Evolutionary conservation across 306 rosid species (phyloP).

Genomic region (Malus sieversii): DNA sequence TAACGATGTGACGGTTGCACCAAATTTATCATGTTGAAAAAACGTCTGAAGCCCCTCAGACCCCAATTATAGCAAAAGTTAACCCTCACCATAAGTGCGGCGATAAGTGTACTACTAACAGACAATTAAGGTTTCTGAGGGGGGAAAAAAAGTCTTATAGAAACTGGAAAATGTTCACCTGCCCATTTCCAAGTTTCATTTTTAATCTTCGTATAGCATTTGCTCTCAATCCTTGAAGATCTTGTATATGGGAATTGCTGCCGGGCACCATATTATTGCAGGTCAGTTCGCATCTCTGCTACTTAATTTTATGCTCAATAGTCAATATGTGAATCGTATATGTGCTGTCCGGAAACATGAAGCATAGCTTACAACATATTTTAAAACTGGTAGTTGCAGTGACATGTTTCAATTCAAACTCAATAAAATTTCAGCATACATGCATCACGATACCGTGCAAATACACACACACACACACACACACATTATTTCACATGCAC

Average conservation of each 20-base stretch:
- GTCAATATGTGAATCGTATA: constrained; percentile 16
- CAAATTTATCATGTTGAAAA: not conserved
- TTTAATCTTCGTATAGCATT: not conserved
- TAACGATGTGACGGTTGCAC: not conserved
- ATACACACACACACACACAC: not conserved
- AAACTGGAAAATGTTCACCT: not conserved
- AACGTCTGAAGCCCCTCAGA: not conserved
- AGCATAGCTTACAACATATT: constrained; percentile 9
- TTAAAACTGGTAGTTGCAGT: constrained; percentile 21
- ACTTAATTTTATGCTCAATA: not conserved
- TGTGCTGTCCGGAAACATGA: constrained; percentile 41
- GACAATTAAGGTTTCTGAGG: not conserved
- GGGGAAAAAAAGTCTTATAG: not conserved
- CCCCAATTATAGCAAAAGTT: too few species aligned
- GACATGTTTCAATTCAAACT: constrained; percentile 8
- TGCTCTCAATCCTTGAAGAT: not conserved
- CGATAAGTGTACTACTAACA: not conserved
- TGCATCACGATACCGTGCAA: not conserved
- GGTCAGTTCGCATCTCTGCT: not conserved
- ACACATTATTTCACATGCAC: constrained; percentile 10
- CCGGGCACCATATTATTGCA: constrained; percentile 5
- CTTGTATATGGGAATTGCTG: constrained; percentile 16
- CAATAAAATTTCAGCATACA: not conserved
- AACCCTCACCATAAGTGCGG: not conserved
- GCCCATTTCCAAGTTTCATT: not conserved